These are phyloP conservation scores for Mycena latifolia DNA, from an alignment of 768 basidiomycete species.

Conservation along the genomic window DNA sequence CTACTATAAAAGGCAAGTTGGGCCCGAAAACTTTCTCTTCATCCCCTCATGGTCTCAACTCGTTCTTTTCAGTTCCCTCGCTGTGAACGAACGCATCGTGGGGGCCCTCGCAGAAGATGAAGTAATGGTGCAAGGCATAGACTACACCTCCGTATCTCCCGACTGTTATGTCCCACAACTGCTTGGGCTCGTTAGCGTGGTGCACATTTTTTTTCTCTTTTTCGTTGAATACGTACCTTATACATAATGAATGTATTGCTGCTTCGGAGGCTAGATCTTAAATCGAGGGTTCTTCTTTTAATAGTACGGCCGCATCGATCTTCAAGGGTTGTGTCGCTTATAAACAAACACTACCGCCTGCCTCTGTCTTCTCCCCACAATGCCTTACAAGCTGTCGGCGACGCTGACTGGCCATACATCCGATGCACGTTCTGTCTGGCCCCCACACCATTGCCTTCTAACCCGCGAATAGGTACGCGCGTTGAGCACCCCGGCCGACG, in stretches of 20 bases:
- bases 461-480: conserved; percentile 78
- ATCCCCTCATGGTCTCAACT: conserved; percentile 61
- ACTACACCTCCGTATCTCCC: conserved; percentile 92
- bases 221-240: conserved; percentile 8
- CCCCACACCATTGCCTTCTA: conserved; percentile 31
- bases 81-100: conserved; percentile 57
- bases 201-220: conserved; percentile 70
- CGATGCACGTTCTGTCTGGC: conserved; percentile 67
- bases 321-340: conserved; percentile 22
- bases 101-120: conserved; percentile 91
- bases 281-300: conserved; percentile 28
- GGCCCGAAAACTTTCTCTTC: conserved; percentile 21
- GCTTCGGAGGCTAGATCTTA: conserved; percentile 21
- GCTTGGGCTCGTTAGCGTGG: conserved; percentile 88
- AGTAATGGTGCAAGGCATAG: conserved; percentile 91
- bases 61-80: conserved; percentile 45
- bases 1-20: conserved; percentile 26
- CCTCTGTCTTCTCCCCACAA: conserved; percentile 42
- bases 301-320: conserved; percentile 22
- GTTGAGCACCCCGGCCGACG: conserved; percentile 79
- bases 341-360: conserved; percentile 19
- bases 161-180: conserved; percentile 64
- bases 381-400: conserved; percentile 86
- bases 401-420: conserved; percentile 76
- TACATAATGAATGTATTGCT: conserved; percentile 26